Evolutionary conservation across 106 monocot genomes (phyloP).

Genomic region (Dactylorhiza incarnata): DNA sequence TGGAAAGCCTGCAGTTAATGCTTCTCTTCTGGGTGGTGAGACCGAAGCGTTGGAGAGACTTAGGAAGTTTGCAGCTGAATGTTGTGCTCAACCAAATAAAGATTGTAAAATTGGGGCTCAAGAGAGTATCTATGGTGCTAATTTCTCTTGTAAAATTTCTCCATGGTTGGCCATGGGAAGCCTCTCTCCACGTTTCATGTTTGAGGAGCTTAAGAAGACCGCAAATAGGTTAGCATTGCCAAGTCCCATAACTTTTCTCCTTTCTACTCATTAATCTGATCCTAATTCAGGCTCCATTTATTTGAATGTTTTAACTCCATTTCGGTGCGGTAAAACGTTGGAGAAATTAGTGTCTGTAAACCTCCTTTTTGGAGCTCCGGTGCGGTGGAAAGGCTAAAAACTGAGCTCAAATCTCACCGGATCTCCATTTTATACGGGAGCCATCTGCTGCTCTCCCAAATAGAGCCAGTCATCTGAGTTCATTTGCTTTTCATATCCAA

Average conservation of each 20-base stretch:
- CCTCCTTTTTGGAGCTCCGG: too few relatives aligned
- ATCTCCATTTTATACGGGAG: too few relatives aligned
- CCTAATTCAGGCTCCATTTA: not conserved
- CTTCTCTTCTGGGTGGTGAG: conserved; percentile 81
- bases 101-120: conserved; percentile 23
- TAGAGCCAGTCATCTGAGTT: too few relatives aligned
- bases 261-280: not conserved
- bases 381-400: too few relatives aligned
- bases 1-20: conserved; percentile 46
- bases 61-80: conserved; percentile 79
- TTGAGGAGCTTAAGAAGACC: conserved; percentile 80
- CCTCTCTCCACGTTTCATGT: conserved; percentile 96
- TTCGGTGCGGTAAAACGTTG: too few relatives aligned
- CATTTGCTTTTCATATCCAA: too few relatives aligned
- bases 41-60: conserved; percentile 82
- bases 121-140: conserved; percentile 93
- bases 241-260: not conserved
- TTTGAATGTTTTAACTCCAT: too few relatives aligned
- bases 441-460: too few relatives aligned
- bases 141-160: conserved; percentile 99
- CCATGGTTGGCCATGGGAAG: conserved; percentile 95
- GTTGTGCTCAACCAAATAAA: conserved; percentile 52
- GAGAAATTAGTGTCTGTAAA: too few relatives aligned
- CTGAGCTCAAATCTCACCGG: too few relatives aligned
- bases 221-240: conserved; percentile 41